Evolutionary conservation across 2,329 filamentous ascomycete genomes (phyloP).

Genomic region (Chrysoporthe austroafricana): DNA sequence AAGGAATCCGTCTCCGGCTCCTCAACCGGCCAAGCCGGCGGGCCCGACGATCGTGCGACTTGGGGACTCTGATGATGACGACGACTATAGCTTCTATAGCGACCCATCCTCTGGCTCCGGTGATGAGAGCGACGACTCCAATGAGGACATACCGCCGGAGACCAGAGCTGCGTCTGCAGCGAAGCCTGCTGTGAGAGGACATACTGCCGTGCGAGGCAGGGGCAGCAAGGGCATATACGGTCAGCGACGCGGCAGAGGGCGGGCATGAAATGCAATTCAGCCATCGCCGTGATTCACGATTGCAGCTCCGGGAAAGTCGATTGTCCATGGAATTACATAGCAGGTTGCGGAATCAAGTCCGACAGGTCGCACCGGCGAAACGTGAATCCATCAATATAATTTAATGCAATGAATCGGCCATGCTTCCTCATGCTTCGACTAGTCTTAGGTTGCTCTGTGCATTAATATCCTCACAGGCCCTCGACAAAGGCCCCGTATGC

Average conservation of each 20-base stretch:
- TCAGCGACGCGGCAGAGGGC: conserved; percentile 23
- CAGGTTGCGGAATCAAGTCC: background rate
- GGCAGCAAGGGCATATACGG: conserved; percentile 12
- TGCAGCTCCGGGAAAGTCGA: background rate
- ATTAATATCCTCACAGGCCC: background rate
- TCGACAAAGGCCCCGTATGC: background rate
- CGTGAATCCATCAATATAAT: background rate
- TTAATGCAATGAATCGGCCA: background rate
- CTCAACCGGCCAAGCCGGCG: conserved; percentile 25
- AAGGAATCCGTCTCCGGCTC: conserved; percentile 20
- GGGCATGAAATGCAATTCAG: conserved; percentile 6
- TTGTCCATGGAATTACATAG: background rate
- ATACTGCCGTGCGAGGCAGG: conserved; percentile 20
- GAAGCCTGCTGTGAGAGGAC: conserved; percentile 30
- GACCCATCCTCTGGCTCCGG: conserved; percentile 21
- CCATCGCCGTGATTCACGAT: background rate
- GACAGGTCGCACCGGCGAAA: no score
- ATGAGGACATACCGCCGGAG: conserved; percentile 21
- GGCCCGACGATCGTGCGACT: conserved; percentile 42
- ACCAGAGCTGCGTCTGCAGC: conserved; percentile 14
- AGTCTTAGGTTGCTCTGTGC: background rate
- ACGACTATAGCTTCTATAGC: conserved; percentile 27
- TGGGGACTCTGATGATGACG: conserved; percentile 33
- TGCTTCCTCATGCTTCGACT: background rate
- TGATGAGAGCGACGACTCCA: conserved; percentile 26